Conservation (phyloP, 371 early-diverging fungal species). For the Apophysomyces variabilis region DNA sequence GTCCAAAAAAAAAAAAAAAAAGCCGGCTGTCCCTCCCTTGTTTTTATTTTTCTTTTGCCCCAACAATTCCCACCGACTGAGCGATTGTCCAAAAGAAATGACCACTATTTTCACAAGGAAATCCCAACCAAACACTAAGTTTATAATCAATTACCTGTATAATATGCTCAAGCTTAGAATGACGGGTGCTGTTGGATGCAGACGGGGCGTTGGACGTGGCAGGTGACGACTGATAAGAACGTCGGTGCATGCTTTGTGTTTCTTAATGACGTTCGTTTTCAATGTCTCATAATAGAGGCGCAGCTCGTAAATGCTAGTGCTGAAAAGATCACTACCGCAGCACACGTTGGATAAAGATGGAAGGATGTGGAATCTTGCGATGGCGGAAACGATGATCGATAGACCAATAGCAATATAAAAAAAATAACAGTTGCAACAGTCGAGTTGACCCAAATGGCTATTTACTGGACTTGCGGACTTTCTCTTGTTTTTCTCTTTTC, state of each 20-base stretch:
- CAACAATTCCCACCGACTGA: not conserved
- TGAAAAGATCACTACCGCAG: constrained; percentile 9
- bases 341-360: constrained; percentile 10
- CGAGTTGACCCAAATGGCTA: not conserved
- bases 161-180: constrained; percentile 44
- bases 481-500: not conserved
- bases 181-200: constrained; percentile 23
- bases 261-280: not conserved
- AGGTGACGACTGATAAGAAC: constrained; percentile 22
- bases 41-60: not conserved
- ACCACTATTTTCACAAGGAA: too few relatives aligned
- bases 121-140: too few relatives aligned
- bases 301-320: constrained; percentile 3
- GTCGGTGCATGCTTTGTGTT: constrained; percentile 8
- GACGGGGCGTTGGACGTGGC: constrained; percentile 13
- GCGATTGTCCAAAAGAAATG: too few relatives aligned
- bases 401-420: not conserved
- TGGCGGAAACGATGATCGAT: constrained; percentile 5
- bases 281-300: constrained; percentile 7
- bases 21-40: not conserved
- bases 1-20: too few relatives aligned
- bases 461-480: not conserved
- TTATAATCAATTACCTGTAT: constrained; percentile 31
- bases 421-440: not conserved
- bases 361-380: constrained; percentile 9